phyloP scores from a whole-genome alignment of 306 rosid species.

The Quercus cerris region DNA sequence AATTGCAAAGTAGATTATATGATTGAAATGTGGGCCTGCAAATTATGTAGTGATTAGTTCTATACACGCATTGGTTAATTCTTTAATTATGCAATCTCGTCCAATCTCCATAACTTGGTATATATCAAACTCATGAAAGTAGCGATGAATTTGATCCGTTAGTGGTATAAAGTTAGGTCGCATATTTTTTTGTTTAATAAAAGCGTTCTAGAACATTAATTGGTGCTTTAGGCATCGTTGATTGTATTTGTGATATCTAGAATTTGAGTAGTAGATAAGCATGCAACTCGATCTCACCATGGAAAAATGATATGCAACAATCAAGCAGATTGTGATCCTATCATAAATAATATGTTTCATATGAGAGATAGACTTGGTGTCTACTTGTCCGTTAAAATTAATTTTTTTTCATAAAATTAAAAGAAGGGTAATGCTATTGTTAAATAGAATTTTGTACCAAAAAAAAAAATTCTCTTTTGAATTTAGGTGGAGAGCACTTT shows the following conservation, averaged over 20 bases:
- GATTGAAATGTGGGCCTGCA: no score
- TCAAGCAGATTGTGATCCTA: background rate
- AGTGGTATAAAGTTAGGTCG: background rate
- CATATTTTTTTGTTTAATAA: background rate
- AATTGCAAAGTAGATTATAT: background rate
- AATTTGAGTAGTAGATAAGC: background rate
- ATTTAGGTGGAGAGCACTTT: no score
- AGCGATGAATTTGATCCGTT: background rate
- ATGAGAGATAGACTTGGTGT: background rate
- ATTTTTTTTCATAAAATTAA: background rate
- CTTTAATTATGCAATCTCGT: background rate
- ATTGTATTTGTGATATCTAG: background rate
- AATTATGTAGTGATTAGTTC: background rate
- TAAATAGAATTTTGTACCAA: no score
- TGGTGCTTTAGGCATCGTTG: no score
- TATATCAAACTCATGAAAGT: background rate
- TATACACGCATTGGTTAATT: background rate
- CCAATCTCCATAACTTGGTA: background rate
- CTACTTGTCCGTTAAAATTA: background rate
- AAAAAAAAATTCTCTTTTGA: no score
- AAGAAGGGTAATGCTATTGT: background rate
- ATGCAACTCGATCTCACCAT: background rate
- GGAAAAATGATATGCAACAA: background rate
- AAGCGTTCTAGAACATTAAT: background rate
- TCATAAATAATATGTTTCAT: background rate